Evolutionary conservation across 2,329 filamentous ascomycete species (phyloP).

Genomic region (Emergomyces orientalis): DNA sequence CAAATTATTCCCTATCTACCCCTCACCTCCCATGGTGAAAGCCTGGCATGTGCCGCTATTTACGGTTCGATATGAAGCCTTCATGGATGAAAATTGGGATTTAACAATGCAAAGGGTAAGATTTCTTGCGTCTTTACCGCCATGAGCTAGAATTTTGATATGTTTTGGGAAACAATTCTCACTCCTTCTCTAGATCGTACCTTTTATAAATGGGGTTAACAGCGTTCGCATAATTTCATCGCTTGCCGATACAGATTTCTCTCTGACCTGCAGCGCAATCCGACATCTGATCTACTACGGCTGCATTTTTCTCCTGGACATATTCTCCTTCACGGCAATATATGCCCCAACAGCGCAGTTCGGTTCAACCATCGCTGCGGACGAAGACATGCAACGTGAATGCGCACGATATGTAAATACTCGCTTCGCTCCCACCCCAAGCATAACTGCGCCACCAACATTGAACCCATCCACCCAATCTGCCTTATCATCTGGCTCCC

Average conservation of each 20-base stretch:
- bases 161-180: neutral
- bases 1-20: conserved; percentile 82
- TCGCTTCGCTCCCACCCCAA: conserved; percentile 33
- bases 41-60: conserved; percentile 85
- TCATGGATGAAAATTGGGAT: conserved; percentile 48
- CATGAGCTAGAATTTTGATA: neutral
- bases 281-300: conserved; percentile 90
- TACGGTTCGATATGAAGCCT: conserved; percentile 46
- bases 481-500: conserved; percentile 1
- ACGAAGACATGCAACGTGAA: conserved; percentile 73
- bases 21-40: conserved; percentile 65
- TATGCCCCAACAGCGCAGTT: conserved; percentile 78
- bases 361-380: conserved; percentile 61
- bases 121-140: conserved; percentile 16
- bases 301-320: conserved; percentile 79
- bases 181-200: conserved; percentile 51
- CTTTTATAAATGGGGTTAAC: conserved; percentile 82
- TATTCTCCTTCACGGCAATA: conserved; percentile 88
- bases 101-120: conserved; percentile 43
- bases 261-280: conserved; percentile 75
- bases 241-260: conserved; percentile 74
- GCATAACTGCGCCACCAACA: conserved; percentile 18
- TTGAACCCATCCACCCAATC: conserved; percentile 9
- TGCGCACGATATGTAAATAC: conserved; percentile 74
- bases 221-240: conserved; percentile 80